Base-by-base conservation (phyloP, 805 yeast genomes). In the Ogataea nonfermentans region DNA sequence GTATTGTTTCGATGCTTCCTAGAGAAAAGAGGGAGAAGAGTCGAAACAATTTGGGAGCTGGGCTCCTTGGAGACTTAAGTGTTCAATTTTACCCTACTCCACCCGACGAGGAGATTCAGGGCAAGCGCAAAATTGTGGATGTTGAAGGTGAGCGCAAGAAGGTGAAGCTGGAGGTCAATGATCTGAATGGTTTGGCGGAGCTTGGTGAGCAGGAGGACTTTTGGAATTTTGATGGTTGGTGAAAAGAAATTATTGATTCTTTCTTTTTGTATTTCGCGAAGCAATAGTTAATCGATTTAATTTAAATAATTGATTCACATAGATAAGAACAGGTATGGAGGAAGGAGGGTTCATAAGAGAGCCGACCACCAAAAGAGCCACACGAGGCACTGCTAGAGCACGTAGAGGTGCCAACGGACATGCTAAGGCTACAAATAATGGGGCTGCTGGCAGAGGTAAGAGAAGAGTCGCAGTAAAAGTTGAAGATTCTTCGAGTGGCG, bases 291-390 rank as follows among this genome's bases (percentile, higher is more conserved):
- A 32, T 20, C 16, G 14, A 24, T 31, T 30, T 16, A n/a, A 10
- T 15, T 13, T 6, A 19, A 19, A 19, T 19, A 19, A 24, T 20
- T 32, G 35, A 32, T 30, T 30, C 20, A 23, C 20, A 24, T 37
- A 13, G 41, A 31, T 31, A 37, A 37, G 35, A 27, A 35, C 36
- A 31, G 26, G 26, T 14, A 37, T 37, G 41, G 43, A 29, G 30
- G 63, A 47, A n/a, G 77, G 75, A 7, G 76, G 75, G 13, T 71
- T 71, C 45, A 51, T 71, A 3, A 54, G 56, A 6, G 62, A 66
- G 46, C 28, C 32, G 13, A 20, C 10, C 15, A 26, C 23, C 3
- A 25, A 15, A n/a, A 23, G 24, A 15, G 6, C 28, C 4, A 6
- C 40, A 5, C 24, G 31, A 9, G 26, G 31, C 4, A 9, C 22